Percentiles rank a stretch among this genome's conserved stretches.
These are phyloP conservation scores for Sporothrix humicola DNA, from an alignment of 2,329 filamentous ascomycete genomes.

Conservation along the genomic window DNA sequence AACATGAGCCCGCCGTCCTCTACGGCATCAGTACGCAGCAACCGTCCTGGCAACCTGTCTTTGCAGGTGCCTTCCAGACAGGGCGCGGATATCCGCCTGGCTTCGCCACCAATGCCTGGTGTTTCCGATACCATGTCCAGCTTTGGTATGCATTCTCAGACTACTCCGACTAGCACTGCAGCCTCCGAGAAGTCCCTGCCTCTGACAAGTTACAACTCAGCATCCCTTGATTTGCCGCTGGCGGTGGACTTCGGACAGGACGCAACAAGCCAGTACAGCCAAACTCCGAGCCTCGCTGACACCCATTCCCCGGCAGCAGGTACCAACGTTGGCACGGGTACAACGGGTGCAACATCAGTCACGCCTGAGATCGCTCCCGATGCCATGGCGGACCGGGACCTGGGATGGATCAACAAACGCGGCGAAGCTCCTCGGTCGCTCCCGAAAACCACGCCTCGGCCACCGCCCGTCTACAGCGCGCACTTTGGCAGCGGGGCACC, in stretches of 20 bases:
- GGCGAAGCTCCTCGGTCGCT: slow-evolving; percentile 9
- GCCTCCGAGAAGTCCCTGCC: background rate
- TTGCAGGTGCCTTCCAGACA: slow-evolving; percentile 62
- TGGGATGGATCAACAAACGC: background rate
- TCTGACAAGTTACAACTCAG: slow-evolving; percentile 14
- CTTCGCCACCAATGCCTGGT: slow-evolving; percentile 42
- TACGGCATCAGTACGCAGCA: slow-evolving; percentile 31
- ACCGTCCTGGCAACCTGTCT: slow-evolving; percentile 58
- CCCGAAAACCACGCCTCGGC: background rate
- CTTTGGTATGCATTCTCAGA: slow-evolving; percentile 4
- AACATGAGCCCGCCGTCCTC: slow-evolving; percentile 28
- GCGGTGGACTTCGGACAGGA: background rate
- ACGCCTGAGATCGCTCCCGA: slow-evolving; percentile 1
- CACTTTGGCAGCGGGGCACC: slow-evolving; percentile 38
- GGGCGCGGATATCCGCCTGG: slow-evolving; percentile 44
- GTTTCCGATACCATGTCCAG: slow-evolving; percentile 37
- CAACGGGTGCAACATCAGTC: background rate
- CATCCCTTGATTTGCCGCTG: background rate
- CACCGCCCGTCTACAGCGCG: background rate
- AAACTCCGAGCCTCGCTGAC: background rate
- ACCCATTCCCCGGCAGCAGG: slow-evolving; percentile 10
- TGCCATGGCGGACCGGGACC: background rate
- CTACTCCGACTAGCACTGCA: background rate
- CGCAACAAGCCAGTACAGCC: background rate
- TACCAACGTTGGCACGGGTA: slow-evolving; percentile 19